Conservation (phyloP, 495 filamentous ascomycete genomes). For the Neurospora africana region DNA sequence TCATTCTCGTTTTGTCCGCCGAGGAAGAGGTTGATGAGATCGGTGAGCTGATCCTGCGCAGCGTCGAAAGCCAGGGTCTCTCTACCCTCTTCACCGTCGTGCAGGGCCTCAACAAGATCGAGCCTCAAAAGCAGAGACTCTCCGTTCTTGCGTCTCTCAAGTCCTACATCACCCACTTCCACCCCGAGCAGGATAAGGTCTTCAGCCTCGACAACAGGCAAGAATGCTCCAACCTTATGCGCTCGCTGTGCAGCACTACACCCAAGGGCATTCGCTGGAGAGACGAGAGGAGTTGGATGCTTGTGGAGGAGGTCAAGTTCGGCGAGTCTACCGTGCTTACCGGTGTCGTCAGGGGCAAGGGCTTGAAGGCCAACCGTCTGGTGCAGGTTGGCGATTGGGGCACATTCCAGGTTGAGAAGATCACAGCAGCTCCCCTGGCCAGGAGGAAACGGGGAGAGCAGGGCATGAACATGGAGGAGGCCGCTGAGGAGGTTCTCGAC, state of each 20-base stretch:
- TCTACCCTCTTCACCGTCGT: slow-evolving; percentile 75
- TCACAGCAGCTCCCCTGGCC: slow-evolving; percentile 57
- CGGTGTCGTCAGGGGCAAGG: slow-evolving; percentile 76
- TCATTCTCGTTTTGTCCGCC: slow-evolving; percentile 72
- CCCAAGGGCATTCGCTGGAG: slow-evolving; percentile 91
- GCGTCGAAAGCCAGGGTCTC: slow-evolving; percentile 85
- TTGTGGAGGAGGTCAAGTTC: slow-evolving; percentile 73
- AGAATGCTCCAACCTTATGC: slow-evolving; percentile 79
- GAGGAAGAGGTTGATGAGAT: slow-evolving; percentile 70
- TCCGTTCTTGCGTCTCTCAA: slow-evolving; percentile 72
- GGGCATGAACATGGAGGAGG: slow-evolving; percentile 57
- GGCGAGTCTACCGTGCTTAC: slow-evolving; percentile 60
- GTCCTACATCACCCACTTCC: slow-evolving; percentile 87
- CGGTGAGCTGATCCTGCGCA: slow-evolving; percentile 71
- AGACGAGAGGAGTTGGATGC: slow-evolving; percentile 89
- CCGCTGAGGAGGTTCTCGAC: slow-evolving; percentile 46
- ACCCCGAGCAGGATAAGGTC: slow-evolving; percentile 78
- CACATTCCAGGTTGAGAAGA: slow-evolving; percentile 86
- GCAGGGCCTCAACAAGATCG: slow-evolving; percentile 65
- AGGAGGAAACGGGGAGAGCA: slow-evolving; percentile 48
- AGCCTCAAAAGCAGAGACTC: slow-evolving; percentile 63
- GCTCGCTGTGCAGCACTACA: slow-evolving; percentile 77
- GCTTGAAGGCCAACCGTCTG: slow-evolving; percentile 78
- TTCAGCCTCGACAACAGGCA: slow-evolving; percentile 75
- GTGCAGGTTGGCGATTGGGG: slow-evolving; percentile 92